Evolutionary conservation across 1,284 basidiomycete species (phyloP), one percentile per base, ranked within the genome.

Genomic region (Ganoderma lucidum): DNA sequence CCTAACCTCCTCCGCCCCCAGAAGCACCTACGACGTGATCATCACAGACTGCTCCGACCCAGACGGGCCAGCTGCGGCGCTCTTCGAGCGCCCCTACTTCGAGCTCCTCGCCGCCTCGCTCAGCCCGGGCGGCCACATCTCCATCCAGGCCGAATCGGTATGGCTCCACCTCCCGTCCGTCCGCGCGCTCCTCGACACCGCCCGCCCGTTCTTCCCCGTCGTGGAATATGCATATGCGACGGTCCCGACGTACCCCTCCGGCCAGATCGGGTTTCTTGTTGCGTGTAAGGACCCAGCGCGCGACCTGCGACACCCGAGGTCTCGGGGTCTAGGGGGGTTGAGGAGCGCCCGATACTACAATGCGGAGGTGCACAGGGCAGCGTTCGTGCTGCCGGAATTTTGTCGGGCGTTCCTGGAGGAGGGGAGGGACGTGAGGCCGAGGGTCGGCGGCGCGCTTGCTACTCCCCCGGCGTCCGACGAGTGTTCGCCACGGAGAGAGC

Each of bases 21-120:
- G 95, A 69, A 93, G 96, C 82, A 88, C 93, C 78, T 99, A 98
- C 89, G 97, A 99, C 80, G 96, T 95, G 74, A 99, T 99, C 86
- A 94, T 99, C 84, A 99, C 96, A 73, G 97, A 99, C 82, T 98
- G 96, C 37, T 98, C 97, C 35, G 97, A 99, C 82, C 97, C 97
- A 51, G 96, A 98, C 70, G 97, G 97, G 45, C 97, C 97, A 55
- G 97, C 97, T 62, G 92, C 92, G 70, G 90, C 94, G 35, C 92
- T 99, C 73, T 99, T 99, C 88, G 89, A 99, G 84, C 94, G 96
- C 80, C 95, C 96, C 1, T 99, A 98, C 89, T 99, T 98, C 85
- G 89, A 96, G 79, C 53, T 56, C 14, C 53, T 56, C 30, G 53
- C 53, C 15, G 30, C 30, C 53, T 90, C 97, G 0, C 89, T 99